Conservation (phyloP, 352 stramenopile species). For the Phytophthora podocarpi region DNA sequence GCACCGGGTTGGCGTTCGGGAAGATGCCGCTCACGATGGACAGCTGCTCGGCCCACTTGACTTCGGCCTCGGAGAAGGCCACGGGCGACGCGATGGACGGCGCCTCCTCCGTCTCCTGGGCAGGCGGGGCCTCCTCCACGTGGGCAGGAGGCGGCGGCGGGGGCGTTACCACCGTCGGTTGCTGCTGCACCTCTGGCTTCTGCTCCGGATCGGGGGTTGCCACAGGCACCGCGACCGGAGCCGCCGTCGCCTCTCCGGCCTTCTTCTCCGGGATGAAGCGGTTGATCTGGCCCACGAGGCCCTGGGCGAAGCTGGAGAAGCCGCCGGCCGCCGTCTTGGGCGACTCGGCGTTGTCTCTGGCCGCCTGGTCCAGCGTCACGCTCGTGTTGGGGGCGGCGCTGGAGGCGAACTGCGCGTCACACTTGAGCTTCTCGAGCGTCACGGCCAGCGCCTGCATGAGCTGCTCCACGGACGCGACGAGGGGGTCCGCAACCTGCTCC, state of each 20-base stretch:
- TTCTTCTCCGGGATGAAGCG: slow-evolving; percentile 67
- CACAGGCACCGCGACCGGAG: slow-evolving; percentile 9
- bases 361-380: slow-evolving; percentile 24
- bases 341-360: slow-evolving; percentile 36
- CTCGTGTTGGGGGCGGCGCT: not conserved
- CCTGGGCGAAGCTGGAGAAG: slow-evolving; percentile 73
- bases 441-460: slow-evolving; percentile 56
- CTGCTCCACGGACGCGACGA: slow-evolving; percentile 63
- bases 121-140: slow-evolving; percentile 17
- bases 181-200: slow-evolving; percentile 10
- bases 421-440: slow-evolving; percentile 62
- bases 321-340: slow-evolving; percentile 48
- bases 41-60: slow-evolving; percentile 78
- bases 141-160: slow-evolving; percentile 1
- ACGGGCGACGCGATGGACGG: slow-evolving; percentile 30
- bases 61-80: slow-evolving; percentile 62
- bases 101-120: slow-evolving; percentile 32
- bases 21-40: slow-evolving; percentile 68
- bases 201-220: slow-evolving; percentile 12
- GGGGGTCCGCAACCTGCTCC: slow-evolving; percentile 56
- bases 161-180: not conserved
- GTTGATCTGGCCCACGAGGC: slow-evolving; percentile 70
- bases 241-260: slow-evolving; percentile 22
- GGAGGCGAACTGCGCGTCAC: slow-evolving; percentile 38
- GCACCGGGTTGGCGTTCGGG: slow-evolving; percentile 51